Base-by-base conservation (phyloP, 108 stramenopile genomes). In the Epithemia pelagica region DNA sequence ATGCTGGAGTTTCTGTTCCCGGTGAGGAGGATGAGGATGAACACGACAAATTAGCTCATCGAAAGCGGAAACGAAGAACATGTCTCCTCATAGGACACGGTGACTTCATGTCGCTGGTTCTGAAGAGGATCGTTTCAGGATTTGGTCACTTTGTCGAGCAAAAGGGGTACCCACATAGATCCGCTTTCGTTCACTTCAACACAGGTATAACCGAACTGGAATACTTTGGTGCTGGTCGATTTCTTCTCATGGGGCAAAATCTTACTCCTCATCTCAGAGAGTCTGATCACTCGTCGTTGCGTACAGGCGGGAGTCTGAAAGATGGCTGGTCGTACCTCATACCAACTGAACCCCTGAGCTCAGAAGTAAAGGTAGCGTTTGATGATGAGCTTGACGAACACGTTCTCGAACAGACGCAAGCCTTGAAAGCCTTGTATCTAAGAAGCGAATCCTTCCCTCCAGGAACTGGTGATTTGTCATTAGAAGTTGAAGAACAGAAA, bases 261-360 rank as follows among this genome's bases (percentile, higher is more conserved):
- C 68, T 74, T 1, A 62, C 78, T 15, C 88, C 88, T 18, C 88
- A 90, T 65, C 57, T 87, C 51, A 67, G 67, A 30, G 56, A 74
- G 15, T 62, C 66, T 7, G 74, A 69, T 51, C n/a, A n/a, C n/a
- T 23, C 60, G 15, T 54, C 61, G 10, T 69, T 81, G 23, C 71
- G 78, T 21, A 82, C 77, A 18, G 88, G 88, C n/a, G 88, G 85
- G 15, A 74, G 71, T 18, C 57, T 90, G 46, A 86, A 86, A 68
- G 88, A 90, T 61, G 88, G 88, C 2, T 90, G 88, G 88, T 55
- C 59, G 25, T 90, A 84, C 63, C 54, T 87, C n/a, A 74, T 90
- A 67, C 83, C 85, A 0, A 30, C 31, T 26, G 85, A 85, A 52
- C 51, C 68, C 15, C 64, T 76, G 23, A 71, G 83, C 59, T 58